A percentile compares a stretch with the other conserved stretches of the same genome.
Evolutionary conservation across 1,284 basidiomycete genomes (phyloP).

Genomic region (Cerrena zonata): DNA sequence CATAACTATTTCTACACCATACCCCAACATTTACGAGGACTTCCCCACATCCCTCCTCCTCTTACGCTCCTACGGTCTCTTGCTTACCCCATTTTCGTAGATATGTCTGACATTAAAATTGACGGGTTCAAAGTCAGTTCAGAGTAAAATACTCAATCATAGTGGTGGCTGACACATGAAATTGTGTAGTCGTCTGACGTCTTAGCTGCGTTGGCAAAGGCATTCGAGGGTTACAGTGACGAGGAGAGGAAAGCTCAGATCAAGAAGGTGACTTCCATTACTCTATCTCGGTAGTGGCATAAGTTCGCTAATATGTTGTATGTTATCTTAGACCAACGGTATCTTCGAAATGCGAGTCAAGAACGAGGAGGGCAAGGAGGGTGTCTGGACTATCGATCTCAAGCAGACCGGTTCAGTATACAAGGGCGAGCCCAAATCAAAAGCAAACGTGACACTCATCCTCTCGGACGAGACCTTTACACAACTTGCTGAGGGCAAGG

Average conservation of each 20-base stretch:
- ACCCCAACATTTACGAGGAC: background rate
- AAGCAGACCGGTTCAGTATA: conserved; percentile 84
- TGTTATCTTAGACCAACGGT: conserved; percentile 68
- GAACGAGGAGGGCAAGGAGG: conserved; percentile 73
- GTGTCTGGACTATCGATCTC: conserved; percentile 89
- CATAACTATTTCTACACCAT: background rate
- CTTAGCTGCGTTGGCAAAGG: conserved; percentile 55
- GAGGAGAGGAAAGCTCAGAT: conserved; percentile 75
- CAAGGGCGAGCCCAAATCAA: conserved; percentile 71
- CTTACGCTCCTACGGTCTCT: background rate
- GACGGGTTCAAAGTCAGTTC: conserved; percentile 32
- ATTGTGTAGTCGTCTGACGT: conserved; percentile 61
- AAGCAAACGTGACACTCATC: conserved; percentile 73
- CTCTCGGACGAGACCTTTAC: conserved; percentile 68
- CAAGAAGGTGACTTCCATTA: conserved; percentile 63
- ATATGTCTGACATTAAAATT: conserved; percentile 34
- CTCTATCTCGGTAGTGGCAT: background rate
- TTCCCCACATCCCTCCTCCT: background rate
- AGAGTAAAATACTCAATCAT: background rate
- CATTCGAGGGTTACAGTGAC: conserved; percentile 62
- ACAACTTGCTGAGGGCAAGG: conserved; percentile 67
- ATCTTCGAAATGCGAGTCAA: conserved; percentile 87
- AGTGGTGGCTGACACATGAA: background rate
- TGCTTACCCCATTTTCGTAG: background rate
- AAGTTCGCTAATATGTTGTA: background rate